Conservation (phyloP, 1,284 basidiomycete genomes). For the Heliocybe sulcata region DNA sequence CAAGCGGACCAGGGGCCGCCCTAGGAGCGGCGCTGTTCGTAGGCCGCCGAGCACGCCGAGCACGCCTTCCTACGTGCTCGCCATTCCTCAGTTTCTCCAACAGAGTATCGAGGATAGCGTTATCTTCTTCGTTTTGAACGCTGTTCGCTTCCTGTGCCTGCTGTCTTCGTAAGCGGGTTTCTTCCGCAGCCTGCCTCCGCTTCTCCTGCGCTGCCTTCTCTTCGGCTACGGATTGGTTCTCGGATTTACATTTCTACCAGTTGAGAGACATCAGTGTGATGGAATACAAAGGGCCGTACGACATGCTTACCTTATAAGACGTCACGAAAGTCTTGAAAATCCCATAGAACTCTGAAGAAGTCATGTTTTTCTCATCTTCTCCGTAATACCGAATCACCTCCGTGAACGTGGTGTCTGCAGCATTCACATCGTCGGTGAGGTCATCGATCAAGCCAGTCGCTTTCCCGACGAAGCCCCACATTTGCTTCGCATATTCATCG, state of each 20-base stretch:
- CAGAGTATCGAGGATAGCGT: slow-evolving; percentile 62
- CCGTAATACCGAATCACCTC: slow-evolving; percentile 88
- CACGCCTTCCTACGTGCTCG: slow-evolving; percentile 52
- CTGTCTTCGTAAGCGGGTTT: slow-evolving; percentile 48
- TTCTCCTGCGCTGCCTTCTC: slow-evolving; percentile 58
- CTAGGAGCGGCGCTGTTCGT: slow-evolving; percentile 11
- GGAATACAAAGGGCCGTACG: slow-evolving; percentile 11
- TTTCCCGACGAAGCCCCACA: slow-evolving; percentile 82
- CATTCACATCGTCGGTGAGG: slow-evolving; percentile 77
- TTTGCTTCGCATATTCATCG: slow-evolving; percentile 80
- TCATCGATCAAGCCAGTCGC: slow-evolving; percentile 73
- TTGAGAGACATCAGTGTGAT: slow-evolving; percentile 6
- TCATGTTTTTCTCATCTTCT: slow-evolving; percentile 81
- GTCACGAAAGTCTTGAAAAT: slow-evolving; percentile 94
- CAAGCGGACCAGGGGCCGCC: slow-evolving; percentile 32
- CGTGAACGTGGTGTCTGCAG: slow-evolving; percentile 73
- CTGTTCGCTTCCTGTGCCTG: slow-evolving; percentile 38
- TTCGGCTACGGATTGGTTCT: slow-evolving; percentile 67
- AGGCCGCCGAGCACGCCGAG: slow-evolving; percentile 29
- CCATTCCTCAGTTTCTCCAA: slow-evolving; percentile 70
- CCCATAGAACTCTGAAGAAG: slow-evolving; percentile 85
- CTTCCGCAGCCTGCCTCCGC: slow-evolving; percentile 58
- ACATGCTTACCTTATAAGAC: slow-evolving; percentile 69
- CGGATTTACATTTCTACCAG: slow-evolving; percentile 76
- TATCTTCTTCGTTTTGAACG: slow-evolving; percentile 47